These are phyloP conservation scores for Iberis amara DNA, from an alignment of 441 rosid genomes.

Conservation along the genomic window DNA sequence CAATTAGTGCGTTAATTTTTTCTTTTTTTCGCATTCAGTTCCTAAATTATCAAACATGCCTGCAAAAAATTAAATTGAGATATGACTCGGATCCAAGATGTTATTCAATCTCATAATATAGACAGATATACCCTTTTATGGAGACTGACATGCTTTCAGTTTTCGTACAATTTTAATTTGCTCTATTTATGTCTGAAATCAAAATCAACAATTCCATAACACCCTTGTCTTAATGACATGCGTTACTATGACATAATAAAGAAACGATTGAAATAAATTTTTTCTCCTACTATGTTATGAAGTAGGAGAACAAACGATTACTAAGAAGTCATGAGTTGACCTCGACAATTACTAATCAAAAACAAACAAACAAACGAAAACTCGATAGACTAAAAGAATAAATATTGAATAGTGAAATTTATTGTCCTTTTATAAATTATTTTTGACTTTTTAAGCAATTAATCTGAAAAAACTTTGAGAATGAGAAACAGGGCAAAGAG, in stretches of 20 bases:
- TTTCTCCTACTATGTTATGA: no score
- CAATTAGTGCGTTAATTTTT: no score
- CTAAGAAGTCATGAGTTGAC: constrained; percentile 16
- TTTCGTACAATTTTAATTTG: constrained; percentile 29
- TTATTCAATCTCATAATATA: constrained; percentile 9
- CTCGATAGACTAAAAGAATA: constrained; percentile 17
- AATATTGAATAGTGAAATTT: constrained; percentile 20
- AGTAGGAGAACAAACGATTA: no score
- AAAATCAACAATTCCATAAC: constrained; percentile 19
- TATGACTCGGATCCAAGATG: constrained; percentile 26
- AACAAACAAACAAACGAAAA: constrained; percentile 20
- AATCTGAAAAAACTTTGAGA: constrained; percentile 5
- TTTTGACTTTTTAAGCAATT: constrained; percentile 21
- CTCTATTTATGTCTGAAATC: constrained; percentile 24
- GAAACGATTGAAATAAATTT: no score
- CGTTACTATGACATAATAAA: constrained; percentile 6
- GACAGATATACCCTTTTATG: constrained; percentile 13
- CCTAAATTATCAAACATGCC: constrained; percentile 1
- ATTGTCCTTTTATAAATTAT: neutral
- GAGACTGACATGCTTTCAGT: constrained; percentile 26
- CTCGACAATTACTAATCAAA: constrained; percentile 23
- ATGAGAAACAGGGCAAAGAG: constrained; percentile 11
- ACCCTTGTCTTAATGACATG: constrained; percentile 15
- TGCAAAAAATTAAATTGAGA: constrained; percentile 19
- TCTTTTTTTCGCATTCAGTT: no score